Base-by-base conservation (phyloP, 257 asterid genomes). In the Apocynum venetum region DNA sequence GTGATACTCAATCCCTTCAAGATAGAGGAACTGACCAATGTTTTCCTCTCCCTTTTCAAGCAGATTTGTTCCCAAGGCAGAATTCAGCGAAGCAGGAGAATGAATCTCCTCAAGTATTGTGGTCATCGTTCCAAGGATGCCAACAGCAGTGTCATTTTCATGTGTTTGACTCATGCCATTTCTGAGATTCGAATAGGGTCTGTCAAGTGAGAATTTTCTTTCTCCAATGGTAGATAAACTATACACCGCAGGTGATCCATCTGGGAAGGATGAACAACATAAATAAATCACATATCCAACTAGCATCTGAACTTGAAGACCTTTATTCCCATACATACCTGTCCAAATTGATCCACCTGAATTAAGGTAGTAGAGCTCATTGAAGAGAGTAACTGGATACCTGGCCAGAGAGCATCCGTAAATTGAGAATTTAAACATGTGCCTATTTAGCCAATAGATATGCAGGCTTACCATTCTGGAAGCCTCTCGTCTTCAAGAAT, bases 271-370 rank as follows among this genome's bases (percentile, higher is more conserved):
- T 64, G 72, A 61, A 76, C 9, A 5, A 11, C 10, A 44, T 71
- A n/a, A n/a, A 57, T 65, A 15, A 48, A 48, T 77, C 8, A 66
- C 76, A 49, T 76, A 72, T 67, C 48, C 44, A 71, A 59, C 15
- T 75, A 85, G 74, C 31, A 63, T 65, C 70, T 79, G 73, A 69
- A 53, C 53, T 44, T 65, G 74, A 75, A 76, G 51, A 66, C 60
- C 76, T 63, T 75, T 68, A 51, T 77, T 57, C 48, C 40, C 38
- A 46, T 19, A 74, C 56, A 61, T 83, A 94, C 99, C 99, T 86
- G 99, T 96, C 99, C 98, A 96, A 78, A 91, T 93, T 83, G 99
- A 79, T 73, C 98, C 98, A 76, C 98, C 99, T 0, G 98, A 70
- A 83, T 89, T 96, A 70, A 96, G 91, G 88, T 87, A 93, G 89